These are phyloP conservation scores for Salix caprea DNA, from an alignment of 345 rosid species.

Conservation along the genomic window DNA sequence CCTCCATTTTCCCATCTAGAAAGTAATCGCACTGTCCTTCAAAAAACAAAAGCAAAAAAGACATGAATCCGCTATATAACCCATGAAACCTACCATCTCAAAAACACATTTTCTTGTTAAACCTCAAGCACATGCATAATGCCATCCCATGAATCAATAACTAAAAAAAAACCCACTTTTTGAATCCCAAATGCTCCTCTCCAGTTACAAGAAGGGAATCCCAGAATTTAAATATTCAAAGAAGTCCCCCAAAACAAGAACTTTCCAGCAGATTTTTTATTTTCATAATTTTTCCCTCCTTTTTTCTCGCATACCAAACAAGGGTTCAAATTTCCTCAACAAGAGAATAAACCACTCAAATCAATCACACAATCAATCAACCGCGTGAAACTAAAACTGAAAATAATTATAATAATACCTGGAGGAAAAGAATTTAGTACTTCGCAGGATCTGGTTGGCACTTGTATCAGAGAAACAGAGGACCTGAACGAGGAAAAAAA, in stretches of 20 bases:
- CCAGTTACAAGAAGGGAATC: too few species aligned
- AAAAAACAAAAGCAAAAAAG: not conserved
- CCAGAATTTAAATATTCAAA: too few species aligned
- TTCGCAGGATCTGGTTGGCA: not conserved
- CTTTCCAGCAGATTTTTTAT: not conserved
- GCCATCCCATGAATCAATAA: too few species aligned
- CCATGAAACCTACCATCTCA: too few species aligned
- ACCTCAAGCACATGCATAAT: too few species aligned
- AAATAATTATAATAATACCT: not conserved
- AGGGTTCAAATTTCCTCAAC: not conserved
- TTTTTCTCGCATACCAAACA: not conserved
- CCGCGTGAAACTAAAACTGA: not conserved
- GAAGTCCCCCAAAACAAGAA: too few species aligned
- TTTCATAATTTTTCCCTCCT: not conserved
- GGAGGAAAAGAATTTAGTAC: not conserved
- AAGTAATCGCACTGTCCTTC: not conserved
- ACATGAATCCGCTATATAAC: too few species aligned
- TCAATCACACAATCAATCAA: not conserved
- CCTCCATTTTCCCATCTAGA: not conserved
- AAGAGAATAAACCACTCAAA: not conserved
- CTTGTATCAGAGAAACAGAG: not conserved
- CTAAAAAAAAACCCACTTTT: too few species aligned
- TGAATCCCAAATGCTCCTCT: too few species aligned
- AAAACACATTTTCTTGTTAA: too few species aligned
- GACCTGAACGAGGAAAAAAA: not conserved